Evolutionary conservation across 495 filamentous ascomycete species (phyloP).

Genomic region (Aspergillus leporis): DNA sequence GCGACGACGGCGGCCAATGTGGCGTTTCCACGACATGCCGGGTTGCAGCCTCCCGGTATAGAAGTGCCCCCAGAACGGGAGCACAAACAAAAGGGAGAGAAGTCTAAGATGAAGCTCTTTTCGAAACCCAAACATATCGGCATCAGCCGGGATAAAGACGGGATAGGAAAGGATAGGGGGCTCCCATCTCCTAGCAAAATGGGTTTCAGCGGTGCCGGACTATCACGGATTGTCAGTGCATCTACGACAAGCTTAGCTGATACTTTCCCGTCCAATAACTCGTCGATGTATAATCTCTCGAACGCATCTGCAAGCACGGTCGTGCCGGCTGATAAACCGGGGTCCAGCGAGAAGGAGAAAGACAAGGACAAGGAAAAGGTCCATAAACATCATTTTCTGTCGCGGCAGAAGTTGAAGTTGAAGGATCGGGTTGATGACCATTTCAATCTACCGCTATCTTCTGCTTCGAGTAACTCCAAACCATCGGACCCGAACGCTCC

Average conservation of each 20-base stretch:
- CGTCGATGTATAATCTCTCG: conserved; percentile 76
- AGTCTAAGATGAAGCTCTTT: conserved; percentile 90
- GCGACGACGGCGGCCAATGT: conserved; percentile 83
- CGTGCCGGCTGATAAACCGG: conserved; percentile 43
- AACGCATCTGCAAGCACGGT: conserved; percentile 87
- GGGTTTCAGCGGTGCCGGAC: conserved; percentile 55
- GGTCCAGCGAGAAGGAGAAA: conserved; percentile 26
- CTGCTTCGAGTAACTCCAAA: conserved; percentile 84
- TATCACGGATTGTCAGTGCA: conserved; percentile 67
- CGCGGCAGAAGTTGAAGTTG: conserved; percentile 87
- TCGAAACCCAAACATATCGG: conserved; percentile 83
- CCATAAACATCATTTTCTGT: conserved; percentile 81
- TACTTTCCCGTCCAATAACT: conserved; percentile 55
- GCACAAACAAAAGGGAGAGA: conserved; percentile 69
- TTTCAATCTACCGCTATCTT: conserved; percentile 72
- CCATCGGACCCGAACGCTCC: conserved; percentile 83
- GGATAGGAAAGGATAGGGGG: conserved; percentile 60
- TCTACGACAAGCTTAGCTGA: conserved; percentile 79
- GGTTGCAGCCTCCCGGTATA: conserved; percentile 51
- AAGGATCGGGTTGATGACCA: conserved; percentile 81
- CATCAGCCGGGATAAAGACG: conserved; percentile 68
- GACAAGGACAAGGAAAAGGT: conserved; percentile 46
- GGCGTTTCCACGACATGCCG: conserved; percentile 74
- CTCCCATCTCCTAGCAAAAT: conserved; percentile 84
- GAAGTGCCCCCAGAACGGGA: conserved; percentile 54